Evolutionary conservation across 257 asterid genomes (phyloP), one percentile per base, ranked within the genome.

Genomic region (Schizonepeta tenuifolia): DNA sequence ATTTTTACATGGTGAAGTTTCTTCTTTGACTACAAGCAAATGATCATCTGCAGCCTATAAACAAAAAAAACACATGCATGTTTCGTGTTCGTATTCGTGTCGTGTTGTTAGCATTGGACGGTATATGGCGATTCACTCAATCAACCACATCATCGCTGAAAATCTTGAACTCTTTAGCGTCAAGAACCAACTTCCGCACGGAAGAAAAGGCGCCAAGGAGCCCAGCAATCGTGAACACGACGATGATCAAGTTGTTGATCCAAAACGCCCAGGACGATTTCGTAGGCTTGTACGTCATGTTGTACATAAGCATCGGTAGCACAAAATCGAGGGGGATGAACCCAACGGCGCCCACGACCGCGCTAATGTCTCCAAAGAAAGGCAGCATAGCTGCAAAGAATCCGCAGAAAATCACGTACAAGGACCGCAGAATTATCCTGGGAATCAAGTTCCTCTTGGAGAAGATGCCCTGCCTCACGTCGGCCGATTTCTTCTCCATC

Each of bases 221-320:
- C 33, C 99, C 99, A 5, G 80, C 97, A 7, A 93, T 81, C 2
- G 98, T 82, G 79, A 95, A 95, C 6, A 90, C 72, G 22, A 92
- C 64, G 41, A 92, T 88, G 72, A 95, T 88, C 18, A 76, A 56
- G 58, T 54, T 78, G 80, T 95, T 95, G 78, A 86, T 33, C 97
- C 97, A 88, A 72, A 72, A 92, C 26, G 46, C 62, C 22, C 36
- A 18, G 24, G 99, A 95, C 40, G 85, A 78, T 77, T 68, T 87
- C 4, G 62, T 51, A 0, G 98, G 97, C 78, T 83, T 87, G 71
- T 78, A 73, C 2, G 96, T 88, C 84, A 89, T 88, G 88, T 94
- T 94, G 82, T 94, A 94, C 8, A 94, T 90, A 70, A 94, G 92
- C 98, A 94, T 94, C 9, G 99, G 99, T 3, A 94, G 92, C 43